Evolutionary conservation across 2,329 filamentous ascomycete species (phyloP), one percentile per base, ranked within the genome.

Genomic region (Colletotrichum noveboracense): DNA sequence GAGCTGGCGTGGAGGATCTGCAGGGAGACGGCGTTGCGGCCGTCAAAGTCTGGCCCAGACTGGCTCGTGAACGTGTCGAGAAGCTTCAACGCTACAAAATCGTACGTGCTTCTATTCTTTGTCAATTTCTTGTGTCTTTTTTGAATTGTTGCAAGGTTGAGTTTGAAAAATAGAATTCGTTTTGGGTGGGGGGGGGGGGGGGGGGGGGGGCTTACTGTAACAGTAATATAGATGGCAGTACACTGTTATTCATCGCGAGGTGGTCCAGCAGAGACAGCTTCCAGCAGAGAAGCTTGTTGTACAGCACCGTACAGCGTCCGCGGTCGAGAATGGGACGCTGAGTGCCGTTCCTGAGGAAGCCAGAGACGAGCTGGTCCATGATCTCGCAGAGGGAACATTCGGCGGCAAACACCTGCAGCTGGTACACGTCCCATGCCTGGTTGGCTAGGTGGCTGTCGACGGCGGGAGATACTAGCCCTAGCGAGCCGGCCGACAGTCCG

Each of bases 11-110:
- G 78, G 9, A 87, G 87, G 16, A 85, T 83, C 7, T 87, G 83
- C 10, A 88, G 81, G 52, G 89, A 87, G 9, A 84, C 80, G 26
- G 85, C 85, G 76, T 87, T 86, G 62, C 89, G 86, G 28, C 81
- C 81, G 6, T 82, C 81, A 28, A 77, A 81, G 62, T 38, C 48
- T 24, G 21, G 36, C n/a, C 61, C 24, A 14, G 43, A n/a, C 13
- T 38, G 38, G 16, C 21, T 61, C 5, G 48, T 55, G 52, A 71
- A 75, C 67, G 26, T 38, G 18, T 10, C 34, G 2, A 75, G 67
- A 10, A 75, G 36, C 38, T 71, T 71, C 12, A 75, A n/a, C 30
- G 60, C 60, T 9, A 66, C 52, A 6, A 71, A 75, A 7, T 75
- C 72, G 24, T 75, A 75, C 4, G 61, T 67, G 28, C 21, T 55